A percentile compares a stretch with the other conserved stretches of the same genome.
Conservation (phyloP, 192 early-diverging fungal genomes). For the Funneliformis geosporum region DNA sequence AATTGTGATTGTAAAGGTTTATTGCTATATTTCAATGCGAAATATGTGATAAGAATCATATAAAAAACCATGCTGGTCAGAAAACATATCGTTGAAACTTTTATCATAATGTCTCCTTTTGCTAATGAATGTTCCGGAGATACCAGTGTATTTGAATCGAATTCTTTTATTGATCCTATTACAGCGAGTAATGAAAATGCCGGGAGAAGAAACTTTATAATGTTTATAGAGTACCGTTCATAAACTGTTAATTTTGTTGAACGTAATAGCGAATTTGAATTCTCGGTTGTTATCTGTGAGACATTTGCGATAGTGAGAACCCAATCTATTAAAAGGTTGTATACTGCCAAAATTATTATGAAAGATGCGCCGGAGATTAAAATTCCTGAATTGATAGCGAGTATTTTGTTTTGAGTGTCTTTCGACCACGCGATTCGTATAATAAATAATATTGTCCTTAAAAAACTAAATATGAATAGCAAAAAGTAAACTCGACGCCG, state of each 20-base stretch:
- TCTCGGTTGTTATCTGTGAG: not conserved
- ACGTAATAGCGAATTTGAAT: not conserved
- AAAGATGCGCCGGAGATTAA: not conserved
- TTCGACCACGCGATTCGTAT: not conserved
- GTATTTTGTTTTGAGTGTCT: not conserved
- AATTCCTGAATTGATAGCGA: not conserved
- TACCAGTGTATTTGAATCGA: not conserved
- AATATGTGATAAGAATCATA: conserved; percentile 2
- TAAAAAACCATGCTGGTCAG: not conserved
- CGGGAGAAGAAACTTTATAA: not conserved
- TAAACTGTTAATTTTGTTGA: not conserved
- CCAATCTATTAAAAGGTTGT: not conserved
- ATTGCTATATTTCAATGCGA: not conserved
- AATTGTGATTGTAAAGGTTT: not conserved
- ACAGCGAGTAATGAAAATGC: not conserved
- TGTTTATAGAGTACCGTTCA: not conserved
- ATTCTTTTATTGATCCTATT: not conserved
- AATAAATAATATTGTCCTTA: not conserved
- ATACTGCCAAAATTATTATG: not conserved
- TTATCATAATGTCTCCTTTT: not conserved
- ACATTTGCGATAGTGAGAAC: not conserved
- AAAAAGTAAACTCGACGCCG: not conserved
- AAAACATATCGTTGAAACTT: not conserved
- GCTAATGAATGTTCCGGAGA: not conserved
- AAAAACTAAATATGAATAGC: not conserved